Evolutionary conservation across 768 basidiomycete genomes (phyloP), one percentile per base, ranked within the genome.

Genomic region (Suillus variegatus): DNA sequence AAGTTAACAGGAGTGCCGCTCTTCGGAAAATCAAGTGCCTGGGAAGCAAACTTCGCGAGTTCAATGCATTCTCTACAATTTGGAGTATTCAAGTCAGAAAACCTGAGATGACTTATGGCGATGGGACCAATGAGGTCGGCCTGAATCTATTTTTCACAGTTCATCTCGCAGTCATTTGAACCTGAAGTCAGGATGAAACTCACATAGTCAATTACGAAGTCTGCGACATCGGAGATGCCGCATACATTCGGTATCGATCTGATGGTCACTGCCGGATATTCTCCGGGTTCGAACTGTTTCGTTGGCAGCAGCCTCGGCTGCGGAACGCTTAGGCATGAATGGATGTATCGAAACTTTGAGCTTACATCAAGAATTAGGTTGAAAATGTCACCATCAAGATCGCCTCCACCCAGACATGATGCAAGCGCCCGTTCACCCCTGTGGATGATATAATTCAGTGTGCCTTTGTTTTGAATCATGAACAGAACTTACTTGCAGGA

Each of bases 141-240:
- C n/a, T 36, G 51, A 43, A 66, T 44, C 38, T 60, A 60, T 13
- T 32, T 20, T 32, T 28, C 18, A 32, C 41, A 8, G 4, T 60
- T 43, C 28, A 43, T 43, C 58, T 13, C 32, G 41, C 41, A 43
- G 18, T 10, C 18, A 60, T 43, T n/a, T 16, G 0, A 28, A 25
- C 18, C 20, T 49, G 58, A 32, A 65, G 40, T 60, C 14, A 57
- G 25, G 43, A 22, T 28, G 32, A 3, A n/a, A 49, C 46, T 85
- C 64, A 91, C 88, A 65, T 86, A 91, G 64, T 91, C 87, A 61
- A 86, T 82, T 1, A 92, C 82, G 70, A 91, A 92, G 58, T 90
- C 84, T 0, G 85, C 87, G 12, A 92, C 84, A 72, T 91, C 89
- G 0, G 73, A 73, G 81, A 89, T 88, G 1, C 84, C 87, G 69